Evolutionary conservation across 2,329 filamentous ascomycete genomes (phyloP).

Genomic region (Pyrenochaeta sp.): DNA sequence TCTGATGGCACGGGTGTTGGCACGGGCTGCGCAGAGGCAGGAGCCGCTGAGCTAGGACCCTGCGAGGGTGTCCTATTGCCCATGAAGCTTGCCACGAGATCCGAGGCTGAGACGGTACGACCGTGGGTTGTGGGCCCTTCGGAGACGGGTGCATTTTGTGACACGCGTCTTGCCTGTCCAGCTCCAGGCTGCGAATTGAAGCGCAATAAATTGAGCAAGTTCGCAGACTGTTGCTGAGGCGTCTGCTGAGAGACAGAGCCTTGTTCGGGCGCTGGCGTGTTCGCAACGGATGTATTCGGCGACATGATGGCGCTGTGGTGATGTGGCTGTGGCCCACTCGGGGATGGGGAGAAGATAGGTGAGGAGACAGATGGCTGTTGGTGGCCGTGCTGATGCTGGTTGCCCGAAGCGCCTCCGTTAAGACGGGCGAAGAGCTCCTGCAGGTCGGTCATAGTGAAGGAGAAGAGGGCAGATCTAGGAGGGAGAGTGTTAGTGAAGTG

Average conservation of each 20-base stretch:
- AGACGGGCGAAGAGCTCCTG: slow-evolving; percentile 56
- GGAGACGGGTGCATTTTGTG: slow-evolving; percentile 32
- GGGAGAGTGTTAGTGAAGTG: slow-evolving; percentile 17
- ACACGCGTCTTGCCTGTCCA: slow-evolving; percentile 47
- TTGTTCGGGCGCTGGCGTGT: slow-evolving; percentile 52
- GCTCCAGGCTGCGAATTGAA: slow-evolving; percentile 62
- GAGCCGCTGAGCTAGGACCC: slow-evolving; percentile 41
- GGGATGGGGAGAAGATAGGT: slow-evolving; percentile 65
- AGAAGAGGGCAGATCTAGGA: slow-evolving; percentile 28
- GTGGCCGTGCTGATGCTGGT: slow-evolving; percentile 33
- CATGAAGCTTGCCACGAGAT: slow-evolving; percentile 66
- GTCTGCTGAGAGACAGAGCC: slow-evolving; percentile 54
- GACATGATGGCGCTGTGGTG: slow-evolving; percentile 67
- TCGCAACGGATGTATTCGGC: slow-evolving; percentile 60
- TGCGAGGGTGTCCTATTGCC: slow-evolving; percentile 53
- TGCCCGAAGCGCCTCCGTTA: slow-evolving; percentile 45
- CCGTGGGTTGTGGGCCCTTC: slow-evolving; percentile 36
- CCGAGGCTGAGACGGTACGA: slow-evolving; percentile 62
- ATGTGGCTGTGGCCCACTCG: slow-evolving; percentile 62
- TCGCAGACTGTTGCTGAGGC: slow-evolving; percentile 57
- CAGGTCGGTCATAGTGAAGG: slow-evolving; percentile 52
- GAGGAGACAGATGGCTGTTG: slow-evolving; percentile 68
- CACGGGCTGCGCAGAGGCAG: slow-evolving; percentile 37
- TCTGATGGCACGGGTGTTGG: slow-evolving; percentile 51
- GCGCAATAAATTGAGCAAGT: slow-evolving; percentile 71